Evolutionary conservation across 805 yeast genomes (phyloP), one percentile per base, ranked within the genome.

Genomic region (Scheffersomyces coipomensis): DNA sequence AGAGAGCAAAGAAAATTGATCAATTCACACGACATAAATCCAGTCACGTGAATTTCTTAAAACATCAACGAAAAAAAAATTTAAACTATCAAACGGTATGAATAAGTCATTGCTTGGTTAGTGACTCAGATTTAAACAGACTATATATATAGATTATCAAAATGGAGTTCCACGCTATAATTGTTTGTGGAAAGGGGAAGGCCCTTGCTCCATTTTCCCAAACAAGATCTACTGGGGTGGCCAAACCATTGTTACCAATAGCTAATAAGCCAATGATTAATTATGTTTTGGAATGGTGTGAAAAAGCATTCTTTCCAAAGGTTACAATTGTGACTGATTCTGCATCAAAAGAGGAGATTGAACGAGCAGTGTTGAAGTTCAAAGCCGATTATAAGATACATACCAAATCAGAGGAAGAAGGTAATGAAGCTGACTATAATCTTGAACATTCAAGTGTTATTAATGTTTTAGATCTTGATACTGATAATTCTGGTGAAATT

Each of bases 111-210:
- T 23, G 23, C 8, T 23, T 11, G 24, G 8, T 32, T 17, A 13
- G 12, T 32, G 23, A 10, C 22, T 15, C 10, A n/a, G 26, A 19
- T n/a, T 30, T 30, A 19, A 30, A 7, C 6, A 7, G 6, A 21
- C 23, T 27, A 27, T n/a, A 13, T 27, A 27, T 27, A 15, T n/a
- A 13, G 24, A n/a, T 2, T 16, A 13, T 18, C 49, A 43, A 22
- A 32, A 90, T 91, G 97, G 96, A 89, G 64, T 85, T 89, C 58
- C 96, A 90, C 55, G 97, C 96, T 1, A 75, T 91, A 35, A 78
- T 91, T 16, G 78, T 88, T 41, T 90, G 98, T 66, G 98, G 98
- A 2, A 79, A 77, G 37, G 98, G 98, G 11, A 69, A 70, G 15
- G 72, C 74, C 34, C 69, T 93, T 49, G 58, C 78, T 12, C 98